phyloP scores from a whole-genome alignment of 805 yeast species.

The Wickerhamiella allomyrinae region DNA sequence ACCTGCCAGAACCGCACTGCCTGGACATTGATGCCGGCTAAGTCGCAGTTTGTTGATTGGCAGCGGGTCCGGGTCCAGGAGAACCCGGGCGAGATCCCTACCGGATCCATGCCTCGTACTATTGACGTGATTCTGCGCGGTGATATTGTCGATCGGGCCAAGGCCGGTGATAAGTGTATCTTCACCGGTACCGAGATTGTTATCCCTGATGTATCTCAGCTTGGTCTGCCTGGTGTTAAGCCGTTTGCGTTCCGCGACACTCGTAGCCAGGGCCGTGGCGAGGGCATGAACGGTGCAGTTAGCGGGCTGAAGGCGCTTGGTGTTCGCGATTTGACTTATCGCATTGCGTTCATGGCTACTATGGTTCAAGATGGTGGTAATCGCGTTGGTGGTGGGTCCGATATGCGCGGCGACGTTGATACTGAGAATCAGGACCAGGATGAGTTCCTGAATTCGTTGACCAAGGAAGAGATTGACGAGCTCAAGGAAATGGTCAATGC shows the following conservation, averaged over 20 bases:
- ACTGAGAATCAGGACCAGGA: conserved; percentile 65
- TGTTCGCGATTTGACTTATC: conserved; percentile 84
- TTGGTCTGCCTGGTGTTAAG: conserved; percentile 89
- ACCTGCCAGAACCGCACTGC: conserved; percentile 73
- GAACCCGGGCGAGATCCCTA: conserved; percentile 90
- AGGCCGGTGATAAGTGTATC: conserved; percentile 91
- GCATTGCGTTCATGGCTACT: conserved; percentile 80
- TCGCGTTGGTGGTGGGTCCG: conserved; percentile 22
- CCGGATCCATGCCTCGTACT: conserved; percentile 98
- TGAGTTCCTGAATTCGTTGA: conserved; percentile 58
- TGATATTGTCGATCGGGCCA: conserved; percentile 87
- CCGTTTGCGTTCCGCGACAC: conserved; percentile 65
- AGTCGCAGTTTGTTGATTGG: conserved; percentile 90
- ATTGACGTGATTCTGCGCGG: conserved; percentile 86
- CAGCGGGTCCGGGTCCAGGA: conserved; percentile 92
- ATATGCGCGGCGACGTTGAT: conserved; percentile 26
- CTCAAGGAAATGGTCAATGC: conserved; percentile 83
- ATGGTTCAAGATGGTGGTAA: conserved; percentile 59
- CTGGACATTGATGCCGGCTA: conserved; percentile 73
- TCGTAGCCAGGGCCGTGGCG: conserved; percentile 41
- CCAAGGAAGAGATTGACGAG: conserved; percentile 71
- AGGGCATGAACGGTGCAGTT: conserved; percentile 71
- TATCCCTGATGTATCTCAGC: conserved; percentile 84
- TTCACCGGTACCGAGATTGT: conserved; percentile 93
- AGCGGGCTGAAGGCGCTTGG: conserved; percentile 85